Base-by-base conservation (phyloP, 164 flowering plant species). In the Brasenia schreberi region DNA sequence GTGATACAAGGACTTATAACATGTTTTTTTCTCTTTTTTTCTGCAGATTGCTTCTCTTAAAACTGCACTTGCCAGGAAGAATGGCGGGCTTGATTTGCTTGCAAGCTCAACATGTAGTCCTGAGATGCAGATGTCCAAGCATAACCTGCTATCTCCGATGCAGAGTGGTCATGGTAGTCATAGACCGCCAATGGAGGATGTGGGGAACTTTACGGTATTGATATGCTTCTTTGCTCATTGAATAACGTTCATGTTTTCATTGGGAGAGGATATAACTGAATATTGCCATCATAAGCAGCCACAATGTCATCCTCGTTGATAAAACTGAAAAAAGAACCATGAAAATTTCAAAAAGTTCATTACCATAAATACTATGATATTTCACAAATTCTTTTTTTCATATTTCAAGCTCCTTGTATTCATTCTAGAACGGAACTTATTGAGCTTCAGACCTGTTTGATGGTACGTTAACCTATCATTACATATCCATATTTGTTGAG, bases 21-120 rank as follows among this genome's bases (percentile, higher is more conserved):
- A 19, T 49, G 6, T 10, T 49, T 27, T 59, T 11, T n/a, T 23
- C 18, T 5, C 17, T 53, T 52, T 56, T 43, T 63, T 58, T 44
- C 59, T 62, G 62, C 71, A 91, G 97, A 82, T 92, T 66, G 83
- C 88, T 64, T 78, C 64, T 64, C 88, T 92, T 42, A 92, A 85
- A 79, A 87, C 85, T 68, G 96, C 98, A 58, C 75, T 92, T 64
- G 87, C 87, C 62, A 81, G 81, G 70, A 86, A 83, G 78, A 94
- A 86, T 62, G 81, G 78, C 66, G 90, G 76, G 67, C 49, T 69
- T 6, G 82, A 73, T 58, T 62, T 53, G 12, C 65, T 62, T 56
- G 80, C 59, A 16, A 70, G 62, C 64, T 72, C 81, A 43, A 73
- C 68, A 62, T 71, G 80, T 39, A 75, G 81, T 69, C 89, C 94